Percentiles rank a stretch among this genome's conserved stretches.
phyloP scores from a whole-genome alignment of 2,329 filamentous ascomycete genomes.

The Colletotrichum sp. region DNA sequence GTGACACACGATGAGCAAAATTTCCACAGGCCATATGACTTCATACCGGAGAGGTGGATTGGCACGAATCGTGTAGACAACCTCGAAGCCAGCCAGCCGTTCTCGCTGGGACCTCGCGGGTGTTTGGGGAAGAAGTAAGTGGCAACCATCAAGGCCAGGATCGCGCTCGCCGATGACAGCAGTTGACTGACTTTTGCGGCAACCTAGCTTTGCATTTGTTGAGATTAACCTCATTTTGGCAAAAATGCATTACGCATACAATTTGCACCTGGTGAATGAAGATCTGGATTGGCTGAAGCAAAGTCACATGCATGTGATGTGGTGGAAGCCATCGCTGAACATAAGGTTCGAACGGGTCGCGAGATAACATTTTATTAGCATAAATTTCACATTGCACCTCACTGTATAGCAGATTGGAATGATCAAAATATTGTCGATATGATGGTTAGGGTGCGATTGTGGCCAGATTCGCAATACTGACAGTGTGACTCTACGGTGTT shows the following conservation, averaged over 20 bases:
- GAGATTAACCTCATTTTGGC: constrained; percentile 41
- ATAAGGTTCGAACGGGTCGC: constrained; percentile 23
- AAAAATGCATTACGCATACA: constrained; percentile 41
- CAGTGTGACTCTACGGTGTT: neutral
- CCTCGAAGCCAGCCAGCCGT: constrained; percentile 36
- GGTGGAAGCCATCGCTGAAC: constrained; percentile 36
- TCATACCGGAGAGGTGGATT: constrained; percentile 41
- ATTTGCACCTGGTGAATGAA: constrained; percentile 36
- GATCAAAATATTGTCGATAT: neutral
- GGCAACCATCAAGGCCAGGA: neutral
- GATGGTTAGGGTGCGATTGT: neutral
- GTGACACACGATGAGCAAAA: constrained; percentile 33
- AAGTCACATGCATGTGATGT: constrained; percentile 33
- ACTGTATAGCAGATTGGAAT: neutral
- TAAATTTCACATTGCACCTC: neutral
- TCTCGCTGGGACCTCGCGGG: constrained; percentile 30
- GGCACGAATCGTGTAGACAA: constrained; percentile 29
- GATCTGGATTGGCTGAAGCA: constrained; percentile 42
- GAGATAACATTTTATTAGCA: neutral
- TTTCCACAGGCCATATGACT: constrained; percentile 32
- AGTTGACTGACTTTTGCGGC: neutral
- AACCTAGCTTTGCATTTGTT: constrained; percentile 35
- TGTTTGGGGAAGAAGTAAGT: constrained; percentile 36
- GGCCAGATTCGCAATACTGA: neutral
- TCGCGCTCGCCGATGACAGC: neutral